Evolutionary conservation across 148 eudicot species (phyloP).

Genomic region (Persicaria maculosa): DNA sequence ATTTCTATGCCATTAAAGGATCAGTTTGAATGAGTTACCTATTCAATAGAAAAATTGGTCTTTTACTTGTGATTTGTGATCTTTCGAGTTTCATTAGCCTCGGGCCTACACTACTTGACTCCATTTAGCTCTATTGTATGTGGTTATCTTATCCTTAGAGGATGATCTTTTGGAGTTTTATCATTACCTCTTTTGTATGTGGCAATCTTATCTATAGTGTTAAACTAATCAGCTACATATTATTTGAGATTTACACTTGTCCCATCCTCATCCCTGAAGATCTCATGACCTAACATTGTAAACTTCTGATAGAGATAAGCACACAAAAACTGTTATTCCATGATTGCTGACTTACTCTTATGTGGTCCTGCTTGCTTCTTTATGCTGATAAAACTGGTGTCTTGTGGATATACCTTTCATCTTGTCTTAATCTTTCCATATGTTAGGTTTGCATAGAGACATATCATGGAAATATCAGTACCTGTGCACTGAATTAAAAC

Average conservation of each 20-base stretch:
- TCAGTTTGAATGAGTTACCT: too few relatives aligned
- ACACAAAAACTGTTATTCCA: not conserved
- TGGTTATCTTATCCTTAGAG: slow-evolving; percentile 5
- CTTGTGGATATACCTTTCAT: not conserved
- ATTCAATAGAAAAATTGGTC: too few relatives aligned
- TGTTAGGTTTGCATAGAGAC: not conserved
- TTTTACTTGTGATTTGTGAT: not conserved
- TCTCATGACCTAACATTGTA: not conserved
- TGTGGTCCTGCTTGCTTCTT: not conserved
- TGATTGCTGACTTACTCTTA: not conserved
- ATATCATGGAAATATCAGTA: not conserved
- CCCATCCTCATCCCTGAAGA: not conserved
- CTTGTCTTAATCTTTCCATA: not conserved
- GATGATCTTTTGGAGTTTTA: not conserved
- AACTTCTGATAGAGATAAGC: not conserved
- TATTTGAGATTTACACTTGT: not conserved
- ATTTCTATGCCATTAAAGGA: too few relatives aligned
- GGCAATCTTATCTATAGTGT: not conserved
- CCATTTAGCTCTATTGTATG: not conserved
- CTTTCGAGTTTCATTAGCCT: not conserved
- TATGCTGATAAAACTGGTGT: not conserved
- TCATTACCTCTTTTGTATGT: slow-evolving; percentile 1
- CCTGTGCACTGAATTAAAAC: too few relatives aligned
- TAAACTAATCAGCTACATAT: too few relatives aligned
- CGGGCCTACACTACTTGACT: not conserved